Conservation (phyloP, 1,139 yeast genomes). For the Diutina sp. region DNA sequence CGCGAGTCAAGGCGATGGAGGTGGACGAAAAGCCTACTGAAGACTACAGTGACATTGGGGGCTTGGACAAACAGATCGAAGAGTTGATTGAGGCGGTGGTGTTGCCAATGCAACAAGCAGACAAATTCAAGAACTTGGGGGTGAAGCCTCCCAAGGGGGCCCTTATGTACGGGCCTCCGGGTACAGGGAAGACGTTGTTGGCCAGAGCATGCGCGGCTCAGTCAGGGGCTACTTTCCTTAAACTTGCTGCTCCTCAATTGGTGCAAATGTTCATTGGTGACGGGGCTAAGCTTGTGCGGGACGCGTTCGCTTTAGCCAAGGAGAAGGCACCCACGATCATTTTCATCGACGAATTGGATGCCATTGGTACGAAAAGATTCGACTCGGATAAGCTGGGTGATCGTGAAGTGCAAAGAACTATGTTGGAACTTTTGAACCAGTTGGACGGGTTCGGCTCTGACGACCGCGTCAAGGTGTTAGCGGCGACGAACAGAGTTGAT, state of each 20-base stretch:
- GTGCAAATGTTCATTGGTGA: conserved; percentile 99
- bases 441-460: conserved; percentile 98
- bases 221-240: conserved; percentile 93
- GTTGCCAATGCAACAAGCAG: conserved; percentile 96
- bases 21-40: conserved; percentile 98
- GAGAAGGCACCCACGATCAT: conserved; percentile 98
- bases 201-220: conserved; percentile 99
- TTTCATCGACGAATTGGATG: conserved; percentile 95
- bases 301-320: conserved; percentile 96
- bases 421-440: conserved; percentile 94
- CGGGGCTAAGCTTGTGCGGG: conserved; percentile 96
- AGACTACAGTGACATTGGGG: conserved; percentile 94
- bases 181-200: conserved; percentile 92
- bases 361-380: conserved; percentile 96
- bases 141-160: conserved; percentile 98
- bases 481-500: conserved; percentile 97
- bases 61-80: conserved; percentile 94
- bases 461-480: conserved; percentile 91
- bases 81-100: conserved; percentile 97
- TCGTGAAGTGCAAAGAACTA: conserved; percentile 97
- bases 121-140: conserved; percentile 83
- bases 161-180: conserved; percentile 98
- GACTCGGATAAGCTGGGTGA: conserved; percentile 97
- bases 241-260: conserved; percentile 94
- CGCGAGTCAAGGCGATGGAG: conserved; percentile 98